A percentile compares a stretch with the other conserved stretches of the same genome.
Evolutionary conservation across 805 yeast species (phyloP).

Genomic region (Myxozyma mucilagina): DNA sequence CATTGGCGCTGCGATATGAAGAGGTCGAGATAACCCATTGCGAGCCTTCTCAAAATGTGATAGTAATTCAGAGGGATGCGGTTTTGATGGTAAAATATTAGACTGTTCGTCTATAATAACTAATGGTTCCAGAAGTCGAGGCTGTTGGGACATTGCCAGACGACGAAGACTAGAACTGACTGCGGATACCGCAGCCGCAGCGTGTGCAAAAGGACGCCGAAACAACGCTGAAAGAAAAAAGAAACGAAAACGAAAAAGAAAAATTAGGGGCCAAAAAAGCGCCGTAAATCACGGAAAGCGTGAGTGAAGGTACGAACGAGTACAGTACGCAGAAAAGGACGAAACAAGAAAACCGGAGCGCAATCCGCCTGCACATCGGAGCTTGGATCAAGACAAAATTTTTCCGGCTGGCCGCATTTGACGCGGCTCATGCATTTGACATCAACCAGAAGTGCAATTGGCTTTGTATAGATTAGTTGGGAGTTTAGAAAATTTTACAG

Average conservation of each 20-base stretch:
- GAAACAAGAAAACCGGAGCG: background rate
- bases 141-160: background rate
- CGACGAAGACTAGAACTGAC: background rate
- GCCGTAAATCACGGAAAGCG: background rate
- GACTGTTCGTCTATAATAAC: background rate
- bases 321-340: background rate
- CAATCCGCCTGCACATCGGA: background rate
- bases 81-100: background rate
- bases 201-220: background rate
- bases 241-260: background rate
- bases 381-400: background rate
- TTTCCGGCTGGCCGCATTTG: background rate
- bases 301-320: too few relatives aligned
- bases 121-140: background rate
- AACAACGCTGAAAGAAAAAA: background rate
- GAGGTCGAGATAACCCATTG: conserved; percentile 47
- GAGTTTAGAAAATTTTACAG: too few relatives aligned
- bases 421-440: background rate
- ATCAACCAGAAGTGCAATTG: too few relatives aligned
- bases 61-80: background rate
- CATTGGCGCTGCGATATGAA: conserved; percentile 87
- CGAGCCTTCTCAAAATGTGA: conserved; percentile 13
- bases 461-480: too few relatives aligned
- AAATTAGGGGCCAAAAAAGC: background rate
- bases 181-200: background rate